Conservation (phyloP, 2,329 filamentous ascomycete species). For the Orbilia quercus region DNA sequence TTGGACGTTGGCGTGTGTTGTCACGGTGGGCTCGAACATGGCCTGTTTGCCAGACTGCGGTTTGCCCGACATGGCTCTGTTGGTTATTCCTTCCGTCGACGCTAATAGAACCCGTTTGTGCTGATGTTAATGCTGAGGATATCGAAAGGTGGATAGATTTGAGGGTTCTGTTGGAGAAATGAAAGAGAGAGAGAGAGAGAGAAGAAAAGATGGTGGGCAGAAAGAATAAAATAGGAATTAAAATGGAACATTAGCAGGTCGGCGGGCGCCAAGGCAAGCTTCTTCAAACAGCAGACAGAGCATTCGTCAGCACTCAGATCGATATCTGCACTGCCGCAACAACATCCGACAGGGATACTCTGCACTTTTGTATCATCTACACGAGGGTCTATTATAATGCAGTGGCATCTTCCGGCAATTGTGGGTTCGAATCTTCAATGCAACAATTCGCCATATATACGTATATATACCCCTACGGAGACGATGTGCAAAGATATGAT, state of each 20-base stretch:
- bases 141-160: background rate
- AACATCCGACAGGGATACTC: constrained; percentile 17
- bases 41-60: constrained; percentile 48
- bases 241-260: background rate
- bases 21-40: constrained; percentile 13
- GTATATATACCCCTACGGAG: too few relatives aligned
- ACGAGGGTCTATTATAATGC: too few relatives aligned
- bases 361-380: constrained; percentile 28
- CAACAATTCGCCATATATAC: too few relatives aligned
- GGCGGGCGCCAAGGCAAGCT: constrained; percentile 1
- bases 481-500: too few relatives aligned
- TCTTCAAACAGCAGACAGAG: constrained; percentile 3
- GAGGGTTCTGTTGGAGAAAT: constrained; percentile 5
- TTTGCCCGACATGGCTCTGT: constrained; percentile 37
- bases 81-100: too few relatives aligned
- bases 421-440: too few relatives aligned
- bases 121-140: too few relatives aligned
- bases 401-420: too few relatives aligned
- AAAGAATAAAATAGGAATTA: background rate
- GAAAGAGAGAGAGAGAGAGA: background rate
- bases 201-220: background rate
- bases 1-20: constrained; percentile 32
- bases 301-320: constrained; percentile 44
- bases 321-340: constrained; percentile 29
- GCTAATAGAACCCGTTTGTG: too few relatives aligned